Evolutionary conservation across 768 basidiomycete genomes (phyloP).

Genomic region (Suillus bovinus): DNA sequence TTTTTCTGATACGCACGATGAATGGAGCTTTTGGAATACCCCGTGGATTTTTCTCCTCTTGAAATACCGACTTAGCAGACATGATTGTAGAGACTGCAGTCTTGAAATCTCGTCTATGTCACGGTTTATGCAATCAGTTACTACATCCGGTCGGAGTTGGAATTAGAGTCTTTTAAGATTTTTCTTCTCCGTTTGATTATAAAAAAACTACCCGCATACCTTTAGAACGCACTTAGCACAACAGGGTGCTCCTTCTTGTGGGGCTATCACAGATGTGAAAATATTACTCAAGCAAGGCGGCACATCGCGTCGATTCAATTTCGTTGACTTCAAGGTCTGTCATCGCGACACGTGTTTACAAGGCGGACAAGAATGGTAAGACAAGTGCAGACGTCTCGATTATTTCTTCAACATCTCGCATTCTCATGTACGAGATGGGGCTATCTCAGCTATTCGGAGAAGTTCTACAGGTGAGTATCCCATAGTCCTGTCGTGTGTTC

Average conservation of each 20-base stretch:
- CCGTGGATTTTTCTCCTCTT: slow-evolving; percentile 71
- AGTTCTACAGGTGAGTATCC: slow-evolving; percentile 67
- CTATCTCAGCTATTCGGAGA: slow-evolving; percentile 71
- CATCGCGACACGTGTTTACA: slow-evolving; percentile 7
- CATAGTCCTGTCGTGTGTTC: not conserved
- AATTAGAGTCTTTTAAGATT: too few species aligned
- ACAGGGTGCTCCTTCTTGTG: slow-evolving; percentile 58
- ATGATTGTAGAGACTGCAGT: slow-evolving; percentile 13
- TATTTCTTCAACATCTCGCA: slow-evolving; percentile 93
- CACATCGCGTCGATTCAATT: slow-evolving; percentile 84
- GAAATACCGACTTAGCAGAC: slow-evolving; percentile 32
- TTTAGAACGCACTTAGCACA: slow-evolving; percentile 71
- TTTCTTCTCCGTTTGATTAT: slow-evolving; percentile 58
- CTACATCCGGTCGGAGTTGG: too few species aligned
- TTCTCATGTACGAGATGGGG: slow-evolving; percentile 72
- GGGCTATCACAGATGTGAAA: slow-evolving; percentile 84
- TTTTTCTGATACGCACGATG: slow-evolving; percentile 60
- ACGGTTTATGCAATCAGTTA: too few species aligned
- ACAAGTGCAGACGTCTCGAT: slow-evolving; percentile 56
- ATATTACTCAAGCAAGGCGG: slow-evolving; percentile 77
- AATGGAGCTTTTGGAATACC: slow-evolving; percentile 97
- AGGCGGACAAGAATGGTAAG: slow-evolving; percentile 25
- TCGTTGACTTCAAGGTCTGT: slow-evolving; percentile 75
- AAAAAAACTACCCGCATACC: slow-evolving; percentile 73
- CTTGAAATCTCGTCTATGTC: not conserved